A percentile compares a stretch with the other conserved stretches of the same genome.
Evolutionary conservation across 805 yeast genomes (phyloP).

Genomic region (Schwanniomyces vanrijiae): DNA sequence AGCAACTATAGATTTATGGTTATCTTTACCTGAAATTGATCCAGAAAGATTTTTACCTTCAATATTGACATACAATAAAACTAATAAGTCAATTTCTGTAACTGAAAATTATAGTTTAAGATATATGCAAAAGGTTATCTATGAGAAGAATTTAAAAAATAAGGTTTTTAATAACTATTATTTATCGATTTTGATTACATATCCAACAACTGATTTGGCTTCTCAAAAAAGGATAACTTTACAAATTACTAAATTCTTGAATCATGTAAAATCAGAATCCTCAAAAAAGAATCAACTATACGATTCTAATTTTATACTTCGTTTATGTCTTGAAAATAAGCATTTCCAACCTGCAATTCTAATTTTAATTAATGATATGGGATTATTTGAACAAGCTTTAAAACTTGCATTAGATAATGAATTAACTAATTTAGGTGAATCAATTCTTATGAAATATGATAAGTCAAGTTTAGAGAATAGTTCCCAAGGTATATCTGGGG

Average conservation of each 20-base stretch:
- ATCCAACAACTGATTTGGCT: conserved; percentile 13
- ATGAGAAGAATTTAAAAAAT: conserved; percentile 38
- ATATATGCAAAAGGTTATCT: conserved; percentile 55
- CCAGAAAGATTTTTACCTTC: conserved; percentile 74
- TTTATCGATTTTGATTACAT: conserved; percentile 62
- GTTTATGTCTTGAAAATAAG: conserved; percentile 64
- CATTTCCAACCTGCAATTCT: conserved; percentile 67
- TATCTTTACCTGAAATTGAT: conserved; percentile 53
- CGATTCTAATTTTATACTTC: conserved; percentile 72
- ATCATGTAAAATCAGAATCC: conserved; percentile 21
- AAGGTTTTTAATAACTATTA: conserved; percentile 66
- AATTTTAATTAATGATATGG: conserved; percentile 64
- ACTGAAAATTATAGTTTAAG: conserved; percentile 63
- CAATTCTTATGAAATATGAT: conserved; percentile 33
- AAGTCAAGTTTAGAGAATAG: conserved; percentile 14
- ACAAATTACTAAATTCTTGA: conserved; percentile 33
- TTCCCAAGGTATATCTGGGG: not conserved
- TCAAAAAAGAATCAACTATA: conserved; percentile 27
- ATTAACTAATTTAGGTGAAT: conserved; percentile 53
- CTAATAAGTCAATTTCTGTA: conserved; percentile 33
- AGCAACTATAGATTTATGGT: conserved; percentile 78
- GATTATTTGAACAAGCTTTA: conserved; percentile 78
- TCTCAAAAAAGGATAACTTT: conserved; percentile 12
- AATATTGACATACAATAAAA: conserved; percentile 63
- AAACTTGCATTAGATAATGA: conserved; percentile 65